phyloP scores from a whole-genome alignment of 2,329 filamentous ascomycete species.

The Scortechinia acanthostroma region DNA sequence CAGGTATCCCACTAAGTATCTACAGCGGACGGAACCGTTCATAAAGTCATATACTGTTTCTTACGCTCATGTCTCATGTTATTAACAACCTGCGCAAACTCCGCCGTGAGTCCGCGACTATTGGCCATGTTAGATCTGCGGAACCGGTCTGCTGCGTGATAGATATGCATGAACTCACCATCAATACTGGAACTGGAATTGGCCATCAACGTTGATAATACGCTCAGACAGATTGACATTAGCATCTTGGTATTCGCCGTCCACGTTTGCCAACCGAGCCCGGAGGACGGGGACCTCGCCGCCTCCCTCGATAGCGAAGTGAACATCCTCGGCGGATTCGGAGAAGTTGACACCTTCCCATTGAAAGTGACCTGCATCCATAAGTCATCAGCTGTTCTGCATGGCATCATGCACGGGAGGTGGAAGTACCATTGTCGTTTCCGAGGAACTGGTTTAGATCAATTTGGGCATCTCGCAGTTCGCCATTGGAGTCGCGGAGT shows the following conservation, averaged over 20 bases:
- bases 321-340: not conserved
- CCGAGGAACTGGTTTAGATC: constrained; percentile 2
- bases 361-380: not conserved
- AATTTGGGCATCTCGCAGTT: not conserved
- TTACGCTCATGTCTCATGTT: too few species aligned
- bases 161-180: too few species aligned
- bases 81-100: too few species aligned
- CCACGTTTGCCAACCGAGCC: not conserved
- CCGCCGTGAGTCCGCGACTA: too few species aligned
- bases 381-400: too few species aligned
- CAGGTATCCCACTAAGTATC: too few species aligned
- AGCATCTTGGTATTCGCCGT: not conserved
- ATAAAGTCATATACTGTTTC: too few species aligned
- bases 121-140: too few species aligned
- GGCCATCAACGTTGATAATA: not conserved
- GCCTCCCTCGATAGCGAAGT: not conserved
- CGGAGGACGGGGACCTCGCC: not conserved
- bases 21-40: too few species aligned
- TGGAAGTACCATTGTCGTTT: constrained; percentile 4
- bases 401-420: too few species aligned
- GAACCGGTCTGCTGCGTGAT: too few species aligned
- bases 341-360: not conserved
- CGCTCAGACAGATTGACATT: not conserved
- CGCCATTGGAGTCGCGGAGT: not conserved
- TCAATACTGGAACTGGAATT: not conserved